Evolutionary conservation across 331 rosid genomes (phyloP).

Genomic region (Saraca asoca): DNA sequence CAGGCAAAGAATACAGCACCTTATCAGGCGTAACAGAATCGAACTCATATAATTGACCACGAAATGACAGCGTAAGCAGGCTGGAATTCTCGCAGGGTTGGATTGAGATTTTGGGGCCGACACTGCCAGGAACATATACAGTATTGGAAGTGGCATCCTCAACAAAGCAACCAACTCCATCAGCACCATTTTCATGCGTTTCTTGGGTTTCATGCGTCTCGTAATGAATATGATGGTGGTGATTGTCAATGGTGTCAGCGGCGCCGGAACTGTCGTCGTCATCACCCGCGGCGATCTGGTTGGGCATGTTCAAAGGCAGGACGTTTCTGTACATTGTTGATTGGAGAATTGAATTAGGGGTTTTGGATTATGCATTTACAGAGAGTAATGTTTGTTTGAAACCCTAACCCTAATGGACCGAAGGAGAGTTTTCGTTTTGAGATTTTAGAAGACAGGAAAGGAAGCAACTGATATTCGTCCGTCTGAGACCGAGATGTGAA

Average conservation of each 20-base stretch:
- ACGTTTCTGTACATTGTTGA: constrained; percentile 65
- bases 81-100: too few relatives aligned
- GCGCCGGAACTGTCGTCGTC: constrained; percentile 44
- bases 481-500: background rate
- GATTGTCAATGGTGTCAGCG: constrained; percentile 51
- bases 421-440: background rate
- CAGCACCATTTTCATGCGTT: constrained; percentile 49
- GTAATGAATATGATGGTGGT: constrained; percentile 55
- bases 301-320: constrained; percentile 48
- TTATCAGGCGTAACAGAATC: constrained; percentile 86
- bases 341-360: constrained; percentile 38
- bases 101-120: too few relatives aligned
- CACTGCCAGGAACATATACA: constrained; percentile 46
- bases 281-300: constrained; percentile 54
- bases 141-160: constrained; percentile 55
- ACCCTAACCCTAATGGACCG: constrained; percentile 39
- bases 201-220: constrained; percentile 60
- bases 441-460: background rate
- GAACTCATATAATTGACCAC: constrained; percentile 85
- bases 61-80: constrained; percentile 91
- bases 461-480: background rate
- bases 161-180: constrained; percentile 41
- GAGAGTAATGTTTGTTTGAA: background rate
- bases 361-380: constrained; percentile 38
- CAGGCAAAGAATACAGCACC: constrained; percentile 34